Base-by-base conservation (phyloP, 345 rosid genomes). In the Eucalyptus victrix region DNA sequence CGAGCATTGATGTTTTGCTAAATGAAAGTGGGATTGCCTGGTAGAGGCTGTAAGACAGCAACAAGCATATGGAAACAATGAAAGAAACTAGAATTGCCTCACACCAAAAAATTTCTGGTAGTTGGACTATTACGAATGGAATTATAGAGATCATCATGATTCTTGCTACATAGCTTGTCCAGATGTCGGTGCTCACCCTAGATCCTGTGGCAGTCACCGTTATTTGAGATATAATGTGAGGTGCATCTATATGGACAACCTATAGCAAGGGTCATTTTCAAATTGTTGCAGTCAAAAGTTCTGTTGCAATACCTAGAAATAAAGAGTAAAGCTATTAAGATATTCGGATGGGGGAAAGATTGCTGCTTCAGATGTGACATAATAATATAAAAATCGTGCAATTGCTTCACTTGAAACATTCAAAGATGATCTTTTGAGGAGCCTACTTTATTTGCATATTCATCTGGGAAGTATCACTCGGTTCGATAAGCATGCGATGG, bases 101-200 rank as follows among this genome's bases (percentile, higher is more conserved):
- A 90, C 80, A 49, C 89, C 17, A 65, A 93, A 83, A 86, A 60
- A n/a, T 83, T 87, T 91, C 88, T 10, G 90, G 91, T 24, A 91
- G 83, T 44, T 91, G 94, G 42, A 91, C 93, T 30, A 92, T 87
- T n/a, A 91, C 6, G 58, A 91, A 92, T n/a, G 94, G 93, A 23
- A 91, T 37, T n/a, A 92, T 60, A 16, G 93, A 92, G 86, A 93
- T 42, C 9, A 89, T 87, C 93, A 93, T 93, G 90, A 92, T 92
- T 58, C 89, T 87, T 28, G 93, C 95, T 65, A 92, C 91, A 65
- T 92, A 92, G 88, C 92, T 88, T 51, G 94, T 92, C 94, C 91
- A 92, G 53, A 88, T 89, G 89, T 92, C 94, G n/a, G 91, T 93
- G 80, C 90, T 89, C 44, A 67, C 34, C 6, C 89, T 56, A 18